Base-by-base conservation (phyloP, 768 basidiomycete genomes). In the Pholiota conissans region DNA sequence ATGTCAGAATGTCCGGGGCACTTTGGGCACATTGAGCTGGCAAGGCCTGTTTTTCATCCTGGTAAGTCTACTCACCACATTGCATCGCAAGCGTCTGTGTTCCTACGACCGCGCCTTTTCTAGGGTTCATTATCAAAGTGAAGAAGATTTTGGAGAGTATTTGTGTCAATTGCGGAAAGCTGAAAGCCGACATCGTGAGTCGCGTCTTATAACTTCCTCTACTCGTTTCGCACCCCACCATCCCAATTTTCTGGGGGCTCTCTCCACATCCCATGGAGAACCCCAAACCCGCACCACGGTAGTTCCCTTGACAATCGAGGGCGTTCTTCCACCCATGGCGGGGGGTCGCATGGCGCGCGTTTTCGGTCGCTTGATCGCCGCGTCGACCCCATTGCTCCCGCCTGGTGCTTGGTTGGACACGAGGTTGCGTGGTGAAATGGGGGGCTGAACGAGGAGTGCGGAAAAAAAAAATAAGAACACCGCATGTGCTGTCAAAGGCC, bases 1-100 rank as follows among this genome's bases (percentile, higher is more conserved):
- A 98, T 98, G 95, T 89, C 94, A 16, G 97, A 98, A 72, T 99
- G 97, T 77, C 95, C 97, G 26, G 97, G 97, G 50, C 97, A 98
- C 73, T 99, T 99, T 78, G 97, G 97, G 55, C 95, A 98, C 72
- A 93, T 99, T 68, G 97, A 99, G 76, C 78, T 99, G 68, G 93
- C 93, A 42, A 82, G 94, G 65, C 95, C 96, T n/a, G 93, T 97
- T 30, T 98, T 95, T 69, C 96, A 98, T 73, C 90, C 93, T 73
- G 94, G 93, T 93, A 73, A 61, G 87, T 81, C 24, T 9, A 24
- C 35, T 40, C 5, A 20, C 48, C 8, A 40, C 27, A 28, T 60
- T 47, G 26, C 37, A 53, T 27, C 57, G 20, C 9, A 35, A 24
- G 18, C 16, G 16, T 49, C 49, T 20, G 28, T 47, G 52, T 52